phyloP scores from a whole-genome alignment of 1,284 basidiomycete species.

The Cutaneotrichosporon arboriforme region DNA sequence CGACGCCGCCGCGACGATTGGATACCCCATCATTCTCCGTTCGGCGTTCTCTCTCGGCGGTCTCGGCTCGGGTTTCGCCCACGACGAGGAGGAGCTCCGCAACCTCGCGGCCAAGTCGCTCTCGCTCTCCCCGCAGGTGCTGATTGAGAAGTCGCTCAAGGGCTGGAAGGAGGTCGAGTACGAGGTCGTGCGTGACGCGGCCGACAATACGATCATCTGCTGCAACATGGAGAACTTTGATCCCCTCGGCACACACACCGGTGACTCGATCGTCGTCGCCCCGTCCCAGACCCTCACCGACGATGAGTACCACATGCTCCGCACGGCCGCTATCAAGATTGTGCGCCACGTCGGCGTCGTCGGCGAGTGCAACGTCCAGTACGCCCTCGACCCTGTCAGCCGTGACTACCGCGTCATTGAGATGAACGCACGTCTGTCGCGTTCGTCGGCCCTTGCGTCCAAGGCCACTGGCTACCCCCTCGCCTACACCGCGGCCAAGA shows the following conservation, averaged over 20 bases:
- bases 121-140: slow-evolving; percentile 86
- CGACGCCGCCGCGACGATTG: slow-evolving; percentile 81
- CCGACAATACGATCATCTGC: slow-evolving; percentile 89
- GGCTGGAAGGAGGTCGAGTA: slow-evolving; percentile 99
- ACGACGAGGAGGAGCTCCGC: slow-evolving; percentile 89
- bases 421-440: slow-evolving; percentile 77
- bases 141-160: slow-evolving; percentile 97
- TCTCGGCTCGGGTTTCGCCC: slow-evolving; percentile 96
- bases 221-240: slow-evolving; percentile 99
- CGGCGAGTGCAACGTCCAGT: slow-evolving; percentile 91
- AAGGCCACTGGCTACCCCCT: slow-evolving; percentile 99
- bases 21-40: slow-evolving; percentile 97
- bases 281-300: slow-evolving; percentile 97
- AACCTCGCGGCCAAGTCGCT: slow-evolving; percentile 90
- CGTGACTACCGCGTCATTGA: slow-evolving; percentile 98
- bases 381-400: slow-evolving; percentile 88
- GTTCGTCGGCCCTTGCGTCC: slow-evolving; percentile 85
- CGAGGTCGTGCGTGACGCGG: slow-evolving; percentile 97
- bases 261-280: slow-evolving; percentile 99
- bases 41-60: slow-evolving; percentile 98
- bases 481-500: slow-evolving; percentile 98
- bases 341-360: slow-evolving; percentile 97
- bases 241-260: slow-evolving; percentile 98
- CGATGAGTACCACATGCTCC: slow-evolving; percentile 98
- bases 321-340: slow-evolving; percentile 94